Conservation (phyloP, 257 asterid genomes). For the Coffea eugenioides region DNA sequence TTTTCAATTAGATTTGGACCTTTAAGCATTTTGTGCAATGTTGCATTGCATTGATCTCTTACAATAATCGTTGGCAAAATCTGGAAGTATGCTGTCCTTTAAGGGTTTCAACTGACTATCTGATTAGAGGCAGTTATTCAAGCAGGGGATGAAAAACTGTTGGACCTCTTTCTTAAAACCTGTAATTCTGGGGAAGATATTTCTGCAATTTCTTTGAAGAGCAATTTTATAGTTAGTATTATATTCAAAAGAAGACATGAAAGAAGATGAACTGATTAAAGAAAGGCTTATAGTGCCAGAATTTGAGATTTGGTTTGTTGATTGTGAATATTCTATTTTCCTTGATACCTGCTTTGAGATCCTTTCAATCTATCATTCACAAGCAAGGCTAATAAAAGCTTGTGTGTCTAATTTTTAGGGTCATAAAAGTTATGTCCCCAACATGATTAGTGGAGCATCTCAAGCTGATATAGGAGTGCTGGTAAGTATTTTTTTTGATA, state of each 20-base stretch:
- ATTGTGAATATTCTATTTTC: neutral
- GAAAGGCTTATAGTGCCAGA: neutral
- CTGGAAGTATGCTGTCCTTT: neutral
- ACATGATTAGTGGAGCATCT: conserved; percentile 98
- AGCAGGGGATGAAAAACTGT: too few relatives aligned
- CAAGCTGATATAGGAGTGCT: conserved; percentile 97
- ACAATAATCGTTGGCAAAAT: neutral
- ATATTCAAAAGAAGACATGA: neutral
- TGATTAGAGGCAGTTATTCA: too few relatives aligned
- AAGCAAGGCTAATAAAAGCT: neutral
- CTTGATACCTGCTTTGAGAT: conserved; percentile 1
- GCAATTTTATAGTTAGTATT: neutral
- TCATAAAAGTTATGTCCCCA: conserved; percentile 95
- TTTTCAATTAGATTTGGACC: neutral
- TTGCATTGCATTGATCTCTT: neutral
- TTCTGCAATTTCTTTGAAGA: neutral
- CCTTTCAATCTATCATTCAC: neutral
- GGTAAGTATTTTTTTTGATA: conserved; percentile 37
- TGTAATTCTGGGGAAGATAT: neutral
- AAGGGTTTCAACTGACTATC: neutral
- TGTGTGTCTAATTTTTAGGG: conserved; percentile 42
- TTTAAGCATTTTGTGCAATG: neutral
- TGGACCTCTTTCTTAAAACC: too few relatives aligned
- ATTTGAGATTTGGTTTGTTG: neutral
- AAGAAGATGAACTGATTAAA: neutral